Evolutionary conservation across 345 rosid species (phyloP), one percentile per base, ranked within the genome.

Genomic region (Sonneratia alba): DNA sequence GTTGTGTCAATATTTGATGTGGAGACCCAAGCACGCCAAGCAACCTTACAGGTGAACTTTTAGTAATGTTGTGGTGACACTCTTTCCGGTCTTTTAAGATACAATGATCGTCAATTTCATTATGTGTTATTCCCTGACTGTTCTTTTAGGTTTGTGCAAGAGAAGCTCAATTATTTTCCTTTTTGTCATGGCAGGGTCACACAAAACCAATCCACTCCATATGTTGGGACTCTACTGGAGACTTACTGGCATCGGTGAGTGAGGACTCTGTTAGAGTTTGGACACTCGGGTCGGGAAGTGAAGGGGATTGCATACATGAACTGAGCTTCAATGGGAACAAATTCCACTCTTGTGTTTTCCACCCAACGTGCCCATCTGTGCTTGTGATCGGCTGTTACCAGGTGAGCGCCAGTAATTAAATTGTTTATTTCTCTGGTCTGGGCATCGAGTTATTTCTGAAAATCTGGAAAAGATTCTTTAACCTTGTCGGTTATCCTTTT

Each of bases 341-440:
- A 68, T 89, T 89, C 79, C 89, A 87, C 75, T 92, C 97, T 27
- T 95, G 98, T 36, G 94, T 89, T 77, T 95, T 95, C 77, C 98
- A 95, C 77, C 97, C 99, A 13, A 71, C 84, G 6, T 85, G 77
- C 79, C 82, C 88, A 24, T 87, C 96, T 2, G 73, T 87, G 75
- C 91, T 95, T 69, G 97, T 95, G 70, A 86, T 95, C 38, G 97
- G 99, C 61, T 90, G 94, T 84, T 92, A 92, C 85, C 96, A 90
- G 97, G 98, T 85, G 86, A 79, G 84, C 51, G 6, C 36, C 32
- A 62, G 38, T 24, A 27, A n/a, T 45, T 6, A 37, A n/a, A 37
- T 36, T 13, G 24, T 15, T 13, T n/a, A 70, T 55, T 37, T 36
- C 63, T 70, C 4, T 1, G 36, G 2, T 9, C 10, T 12, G 13